Evolutionary conservation across 164 flowering plant genomes (phyloP).

Genomic region (Tinospora cordifolia): DNA sequence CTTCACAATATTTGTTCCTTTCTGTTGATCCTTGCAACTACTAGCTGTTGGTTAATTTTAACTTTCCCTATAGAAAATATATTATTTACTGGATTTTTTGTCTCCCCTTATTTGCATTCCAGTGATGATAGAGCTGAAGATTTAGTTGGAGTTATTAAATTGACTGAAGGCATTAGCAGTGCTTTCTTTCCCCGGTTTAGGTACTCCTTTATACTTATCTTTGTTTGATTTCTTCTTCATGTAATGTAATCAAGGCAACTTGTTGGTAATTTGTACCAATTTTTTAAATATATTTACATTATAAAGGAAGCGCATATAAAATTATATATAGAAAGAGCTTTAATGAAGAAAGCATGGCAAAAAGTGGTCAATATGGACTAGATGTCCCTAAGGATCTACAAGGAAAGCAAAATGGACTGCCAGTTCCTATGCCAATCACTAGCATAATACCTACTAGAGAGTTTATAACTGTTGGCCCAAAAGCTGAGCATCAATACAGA

Average conservation of each 20-base stretch:
- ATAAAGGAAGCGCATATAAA: too few species aligned
- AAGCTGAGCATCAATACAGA: too few species aligned
- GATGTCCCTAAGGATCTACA: too few species aligned
- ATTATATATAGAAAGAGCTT: too few species aligned
- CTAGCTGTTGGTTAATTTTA: not conserved
- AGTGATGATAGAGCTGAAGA: slow-evolving; percentile 34
- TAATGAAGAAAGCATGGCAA: too few species aligned
- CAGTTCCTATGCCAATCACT: too few species aligned
- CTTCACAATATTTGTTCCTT: not conserved
- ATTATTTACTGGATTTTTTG: not conserved
- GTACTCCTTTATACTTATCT: slow-evolving; percentile 23
- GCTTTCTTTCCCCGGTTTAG: slow-evolving; percentile 85
- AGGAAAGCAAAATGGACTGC: too few species aligned
- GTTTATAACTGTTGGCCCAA: too few species aligned
- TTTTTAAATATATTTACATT: not conserved
- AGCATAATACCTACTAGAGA: too few species aligned
- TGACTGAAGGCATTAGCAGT: slow-evolving; percentile 71
- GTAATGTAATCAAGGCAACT: not conserved
- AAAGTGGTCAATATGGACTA: too few species aligned
- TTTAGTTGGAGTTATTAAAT: slow-evolving; percentile 24
- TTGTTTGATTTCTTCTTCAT: not conserved
- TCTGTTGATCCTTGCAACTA: not conserved
- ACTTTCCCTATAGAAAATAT: not conserved
- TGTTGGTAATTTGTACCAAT: not conserved
- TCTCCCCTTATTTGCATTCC: slow-evolving; percentile 15